Evolutionary conservation across 1,284 basidiomycete genomes (phyloP).

Genomic region (Ustilago curta): DNA sequence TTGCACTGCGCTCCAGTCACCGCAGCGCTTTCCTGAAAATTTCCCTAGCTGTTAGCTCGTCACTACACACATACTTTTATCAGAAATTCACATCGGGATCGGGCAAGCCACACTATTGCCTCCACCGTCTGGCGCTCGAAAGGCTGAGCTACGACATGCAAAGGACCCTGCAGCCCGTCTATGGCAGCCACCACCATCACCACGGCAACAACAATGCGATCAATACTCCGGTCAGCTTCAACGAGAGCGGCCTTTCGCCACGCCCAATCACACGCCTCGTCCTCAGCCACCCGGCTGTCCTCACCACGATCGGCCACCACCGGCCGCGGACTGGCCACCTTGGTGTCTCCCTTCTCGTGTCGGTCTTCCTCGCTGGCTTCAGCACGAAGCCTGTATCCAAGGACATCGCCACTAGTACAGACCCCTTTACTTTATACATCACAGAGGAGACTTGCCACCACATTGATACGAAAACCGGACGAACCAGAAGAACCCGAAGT

Average conservation of each 20-base stretch:
- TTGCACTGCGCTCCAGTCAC: conserved; percentile 14
- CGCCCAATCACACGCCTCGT: conserved; percentile 11
- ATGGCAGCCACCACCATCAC: conserved; percentile 8
- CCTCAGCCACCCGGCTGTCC: conserved; percentile 9
- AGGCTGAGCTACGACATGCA: no score
- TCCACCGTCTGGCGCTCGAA: conserved; percentile 18
- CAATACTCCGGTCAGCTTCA: conserved; percentile 14
- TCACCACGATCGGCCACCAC: background rate
- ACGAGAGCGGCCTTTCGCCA: conserved; percentile 8
- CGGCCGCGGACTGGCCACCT: conserved; percentile 5
- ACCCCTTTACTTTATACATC: background rate
- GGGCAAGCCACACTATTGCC: conserved; percentile 11
- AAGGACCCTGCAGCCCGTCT: conserved; percentile 20
- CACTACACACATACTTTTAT: background rate
- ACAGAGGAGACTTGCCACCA: conserved; percentile 18
- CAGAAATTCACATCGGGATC: conserved; percentile 1
- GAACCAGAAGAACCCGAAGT: conserved; percentile 63
- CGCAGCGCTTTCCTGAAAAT: conserved; percentile 14
- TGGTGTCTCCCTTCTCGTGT: conserved; percentile 5
- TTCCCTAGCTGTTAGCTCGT: conserved; percentile 8
- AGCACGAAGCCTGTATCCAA: background rate
- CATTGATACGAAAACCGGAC: conserved; percentile 47
- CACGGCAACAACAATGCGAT: conserved; percentile 14
- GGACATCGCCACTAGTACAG: background rate
- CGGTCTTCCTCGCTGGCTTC: conserved; percentile 1